Evolutionary conservation across 2,329 filamentous ascomycete genomes (phyloP).

Genomic region (Fusarium brevicatenulatum): DNA sequence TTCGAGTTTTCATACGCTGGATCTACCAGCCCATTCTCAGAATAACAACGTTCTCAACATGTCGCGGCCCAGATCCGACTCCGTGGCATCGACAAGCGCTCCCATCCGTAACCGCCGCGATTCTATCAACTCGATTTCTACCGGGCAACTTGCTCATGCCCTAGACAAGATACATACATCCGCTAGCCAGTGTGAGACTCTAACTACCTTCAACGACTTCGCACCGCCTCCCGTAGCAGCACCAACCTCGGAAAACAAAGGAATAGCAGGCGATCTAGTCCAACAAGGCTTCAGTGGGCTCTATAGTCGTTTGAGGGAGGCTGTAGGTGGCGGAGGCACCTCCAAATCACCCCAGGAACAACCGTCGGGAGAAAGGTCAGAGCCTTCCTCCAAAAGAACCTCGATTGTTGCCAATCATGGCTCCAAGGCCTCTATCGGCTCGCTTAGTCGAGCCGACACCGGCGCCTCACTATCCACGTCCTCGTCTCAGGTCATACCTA

Average conservation of each 20-base stretch:
- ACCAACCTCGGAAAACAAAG: conserved; percentile 72
- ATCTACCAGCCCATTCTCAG: background rate
- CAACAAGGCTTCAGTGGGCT: conserved; percentile 89
- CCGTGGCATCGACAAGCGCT: conserved; percentile 45
- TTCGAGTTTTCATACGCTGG: background rate
- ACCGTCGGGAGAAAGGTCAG: conserved; percentile 40
- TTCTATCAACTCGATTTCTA: conserved; percentile 59
- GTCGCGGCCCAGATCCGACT: conserved; percentile 46
- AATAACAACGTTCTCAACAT: conserved; percentile 20
- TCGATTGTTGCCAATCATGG: conserved; percentile 53
- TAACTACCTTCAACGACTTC: conserved; percentile 96
- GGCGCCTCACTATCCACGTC: conserved; percentile 44
- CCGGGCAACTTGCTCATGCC: conserved; percentile 78
- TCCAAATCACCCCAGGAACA: conserved; percentile 51
- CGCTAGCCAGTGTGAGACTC: conserved; percentile 82
- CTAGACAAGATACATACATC: conserved; percentile 90
- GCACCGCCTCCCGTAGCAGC: conserved; percentile 73
- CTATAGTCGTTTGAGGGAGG: conserved; percentile 85
- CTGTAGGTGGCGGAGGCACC: conserved; percentile 74
- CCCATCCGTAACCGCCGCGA: conserved; percentile 51
- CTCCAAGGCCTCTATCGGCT: conserved; percentile 55
- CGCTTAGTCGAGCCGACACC: conserved; percentile 56
- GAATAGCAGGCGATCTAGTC: conserved; percentile 76
- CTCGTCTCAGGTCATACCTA: conserved; percentile 45
- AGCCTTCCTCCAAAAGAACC: conserved; percentile 54